Evolutionary conservation across 192 early-diverging fungal species (phyloP).

Genomic region (Coemansia sp.): DNA sequence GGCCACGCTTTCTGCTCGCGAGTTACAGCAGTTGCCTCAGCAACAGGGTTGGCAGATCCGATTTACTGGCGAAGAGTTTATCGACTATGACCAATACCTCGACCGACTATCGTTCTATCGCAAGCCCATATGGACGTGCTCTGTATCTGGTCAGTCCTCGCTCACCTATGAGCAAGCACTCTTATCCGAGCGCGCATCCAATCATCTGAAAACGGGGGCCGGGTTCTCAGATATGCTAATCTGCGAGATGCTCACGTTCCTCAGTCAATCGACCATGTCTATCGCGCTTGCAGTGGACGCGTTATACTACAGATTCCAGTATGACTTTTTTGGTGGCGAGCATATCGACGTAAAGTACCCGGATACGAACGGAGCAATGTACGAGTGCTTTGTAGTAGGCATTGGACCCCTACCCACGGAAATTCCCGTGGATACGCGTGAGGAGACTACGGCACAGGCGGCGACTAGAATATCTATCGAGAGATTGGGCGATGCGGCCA

Average conservation of each 20-base stretch:
- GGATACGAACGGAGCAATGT: conserved; percentile 39
- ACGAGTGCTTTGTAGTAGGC: conserved; percentile 47
- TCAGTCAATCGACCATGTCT: conserved; percentile 42
- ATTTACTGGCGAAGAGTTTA: conserved; percentile 46
- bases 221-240: conserved; percentile 72
- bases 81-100: conserved; percentile 67
- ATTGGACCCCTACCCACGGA: conserved; percentile 24
- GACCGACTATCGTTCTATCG: conserved; percentile 68
- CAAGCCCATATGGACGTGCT: conserved; percentile 77
- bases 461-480: conserved; percentile 27
- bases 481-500: conserved; percentile 25
- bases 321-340: conserved; percentile 46
- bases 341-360: conserved; percentile 55
- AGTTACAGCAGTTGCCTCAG: background rate
- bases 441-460: background rate
- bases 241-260: conserved; percentile 48
- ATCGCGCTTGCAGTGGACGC: conserved; percentile 39
- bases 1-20: background rate
- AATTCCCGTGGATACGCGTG: background rate
- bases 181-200: conserved; percentile 69
- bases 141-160: conserved; percentile 67
- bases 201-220: conserved; percentile 64
- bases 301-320: conserved; percentile 44
- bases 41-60: conserved; percentile 44
- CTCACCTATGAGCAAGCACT: conserved; percentile 84